phyloP scores from a whole-genome alignment of 2,329 filamentous ascomycete species.

The Byssochlamys sp. region DNA sequence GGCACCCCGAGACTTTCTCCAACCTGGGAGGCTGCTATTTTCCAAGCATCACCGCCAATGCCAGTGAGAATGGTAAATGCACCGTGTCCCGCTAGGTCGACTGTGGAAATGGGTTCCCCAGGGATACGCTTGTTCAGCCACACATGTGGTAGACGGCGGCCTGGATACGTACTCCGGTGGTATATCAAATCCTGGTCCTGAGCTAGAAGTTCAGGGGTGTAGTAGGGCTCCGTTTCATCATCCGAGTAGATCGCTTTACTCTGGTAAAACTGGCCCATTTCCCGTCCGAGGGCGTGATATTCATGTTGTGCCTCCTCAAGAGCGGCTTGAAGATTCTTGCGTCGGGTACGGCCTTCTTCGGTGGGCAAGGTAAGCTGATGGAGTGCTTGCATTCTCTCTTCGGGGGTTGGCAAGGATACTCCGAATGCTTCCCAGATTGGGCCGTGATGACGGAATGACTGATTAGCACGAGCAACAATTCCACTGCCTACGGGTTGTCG shows the following conservation, averaged over 20 bases:
- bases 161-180: conserved; percentile 48
- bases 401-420: conserved; percentile 29
- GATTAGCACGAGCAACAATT: conserved; percentile 48
- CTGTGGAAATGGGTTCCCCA: conserved; percentile 43
- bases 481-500: conserved; percentile 42
- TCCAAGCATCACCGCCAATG: conserved; percentile 49
- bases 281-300: conserved; percentile 48
- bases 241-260: conserved; percentile 36
- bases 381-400: conserved; percentile 31
- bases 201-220: conserved; percentile 13
- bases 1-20: conserved; percentile 33
- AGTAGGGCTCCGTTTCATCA: conserved; percentile 30
- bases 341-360: conserved; percentile 28
- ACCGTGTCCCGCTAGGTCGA: conserved; percentile 51
- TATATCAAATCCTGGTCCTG: conserved; percentile 37
- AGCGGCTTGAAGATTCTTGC: conserved; percentile 32
- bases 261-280: conserved; percentile 51
- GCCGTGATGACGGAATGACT: conserved; percentile 45
- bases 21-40: conserved; percentile 37
- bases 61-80: conserved; percentile 45
- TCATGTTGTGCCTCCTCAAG: conserved; percentile 39
- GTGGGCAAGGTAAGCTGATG: conserved; percentile 34
- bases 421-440: conserved; percentile 41
- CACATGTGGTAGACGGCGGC: conserved; percentile 51
- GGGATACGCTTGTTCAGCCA: conserved; percentile 49